A percentile compares a stretch with the other conserved stretches of the same genome.
These are phyloP conservation scores for Epichloe gansuensis DNA, from an alignment of 2,329 filamentous ascomycete species.

Conservation along the genomic window DNA sequence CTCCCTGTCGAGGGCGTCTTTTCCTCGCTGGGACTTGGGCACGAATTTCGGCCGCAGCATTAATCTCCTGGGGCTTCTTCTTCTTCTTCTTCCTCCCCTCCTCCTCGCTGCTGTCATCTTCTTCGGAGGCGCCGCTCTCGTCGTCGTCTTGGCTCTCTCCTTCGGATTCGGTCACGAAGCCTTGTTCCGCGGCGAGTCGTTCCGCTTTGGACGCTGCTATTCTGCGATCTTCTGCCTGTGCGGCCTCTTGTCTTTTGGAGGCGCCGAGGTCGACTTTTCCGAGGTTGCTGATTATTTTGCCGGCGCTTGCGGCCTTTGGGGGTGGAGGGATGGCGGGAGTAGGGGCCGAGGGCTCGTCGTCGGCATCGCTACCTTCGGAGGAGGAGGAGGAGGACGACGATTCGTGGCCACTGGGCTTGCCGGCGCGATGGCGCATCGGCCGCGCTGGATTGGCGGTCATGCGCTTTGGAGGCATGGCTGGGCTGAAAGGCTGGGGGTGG, in stretches of 20 bases:
- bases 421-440: slow-evolving; percentile 72
- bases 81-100: slow-evolving; percentile 33
- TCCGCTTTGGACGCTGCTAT: slow-evolving; percentile 38
- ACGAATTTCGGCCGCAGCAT: slow-evolving; percentile 55
- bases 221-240: slow-evolving; percentile 34
- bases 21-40: slow-evolving; percentile 42
- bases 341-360: slow-evolving; percentile 14
- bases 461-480: slow-evolving; percentile 53
- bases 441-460: slow-evolving; percentile 88
- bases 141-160: slow-evolving; percentile 29
- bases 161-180: slow-evolving; percentile 45
- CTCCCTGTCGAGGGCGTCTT: slow-evolving; percentile 15
- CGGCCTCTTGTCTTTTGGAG: slow-evolving; percentile 28
- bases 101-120: slow-evolving; percentile 35
- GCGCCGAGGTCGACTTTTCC: slow-evolving; percentile 40
- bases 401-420: slow-evolving; percentile 54
- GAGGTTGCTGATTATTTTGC: slow-evolving; percentile 42
- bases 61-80: slow-evolving; percentile 42
- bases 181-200: slow-evolving; percentile 43
- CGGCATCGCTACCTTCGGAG: slow-evolving; percentile 34
- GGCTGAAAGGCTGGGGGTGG: not conserved
- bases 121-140: not conserved
- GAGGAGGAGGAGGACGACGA: slow-evolving; percentile 45
- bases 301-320: slow-evolving; percentile 44
- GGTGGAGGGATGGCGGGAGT: slow-evolving; percentile 35